These are phyloP conservation scores for Cenchrus fungigraminus DNA, from an alignment of 176 grass and related monocot species.

Conservation along the genomic window DNA sequence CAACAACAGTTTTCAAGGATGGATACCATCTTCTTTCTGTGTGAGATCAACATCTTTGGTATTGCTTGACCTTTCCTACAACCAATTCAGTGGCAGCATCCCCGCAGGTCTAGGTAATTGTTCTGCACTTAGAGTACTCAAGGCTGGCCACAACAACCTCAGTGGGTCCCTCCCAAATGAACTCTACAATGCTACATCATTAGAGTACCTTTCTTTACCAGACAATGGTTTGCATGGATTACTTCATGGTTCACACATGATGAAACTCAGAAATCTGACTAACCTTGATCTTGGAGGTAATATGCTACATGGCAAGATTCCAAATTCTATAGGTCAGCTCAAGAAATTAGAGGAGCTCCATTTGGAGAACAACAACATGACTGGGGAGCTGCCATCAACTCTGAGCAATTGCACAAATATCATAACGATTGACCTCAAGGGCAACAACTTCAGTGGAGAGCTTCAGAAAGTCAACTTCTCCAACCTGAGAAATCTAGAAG, in stretches of 20 bases:
- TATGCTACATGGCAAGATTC: constrained; percentile 46
- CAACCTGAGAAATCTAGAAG: constrained; percentile 51
- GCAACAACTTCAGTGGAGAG: constrained; percentile 52
- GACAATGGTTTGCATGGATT: constrained; percentile 55
- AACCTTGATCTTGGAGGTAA: constrained; percentile 55
- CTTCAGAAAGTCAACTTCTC: constrained; percentile 59
- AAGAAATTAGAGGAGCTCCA: constrained; percentile 45
- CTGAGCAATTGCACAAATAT: constrained; percentile 64
- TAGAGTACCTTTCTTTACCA: constrained; percentile 55
- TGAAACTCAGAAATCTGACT: constrained; percentile 43
- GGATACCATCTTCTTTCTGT: constrained; percentile 59
- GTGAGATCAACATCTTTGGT: constrained; percentile 12
- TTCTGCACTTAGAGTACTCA: constrained; percentile 51
- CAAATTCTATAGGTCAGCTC: constrained; percentile 59
- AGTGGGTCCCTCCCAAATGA: constrained; percentile 52
- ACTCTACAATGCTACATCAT: constrained; percentile 50
- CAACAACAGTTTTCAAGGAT: constrained; percentile 74
- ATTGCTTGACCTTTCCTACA: constrained; percentile 56
- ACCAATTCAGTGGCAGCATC: constrained; percentile 57
- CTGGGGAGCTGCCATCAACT: constrained; percentile 47
- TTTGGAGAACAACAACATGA: constrained; percentile 55
- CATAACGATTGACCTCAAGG: background rate
- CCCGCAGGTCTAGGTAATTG: constrained; percentile 58
- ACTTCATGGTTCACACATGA: constrained; percentile 50
- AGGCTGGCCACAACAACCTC: constrained; percentile 59